Evolutionary conservation across 306 rosid genomes (phyloP).

Genomic region (Lablab purpureus): DNA sequence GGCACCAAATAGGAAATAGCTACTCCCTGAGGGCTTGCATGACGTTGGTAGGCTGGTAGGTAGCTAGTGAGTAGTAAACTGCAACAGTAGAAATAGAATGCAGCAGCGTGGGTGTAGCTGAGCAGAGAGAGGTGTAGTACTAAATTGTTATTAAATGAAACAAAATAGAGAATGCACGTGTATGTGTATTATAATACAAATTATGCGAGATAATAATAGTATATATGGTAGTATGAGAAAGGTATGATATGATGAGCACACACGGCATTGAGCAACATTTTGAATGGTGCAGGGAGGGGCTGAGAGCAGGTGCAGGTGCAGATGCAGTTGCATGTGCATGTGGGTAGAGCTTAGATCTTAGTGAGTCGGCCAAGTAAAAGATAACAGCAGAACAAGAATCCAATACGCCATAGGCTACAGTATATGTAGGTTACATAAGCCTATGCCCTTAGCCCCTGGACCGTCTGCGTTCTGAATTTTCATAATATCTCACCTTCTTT

Average conservation of each 20-base stretch:
- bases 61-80: not conserved
- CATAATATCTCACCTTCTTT: not conserved
- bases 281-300: conserved; percentile 26
- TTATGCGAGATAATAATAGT: not conserved
- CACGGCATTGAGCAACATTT: conserved; percentile 16
- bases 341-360: conserved; percentile 37
- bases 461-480: not conserved
- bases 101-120: conserved; percentile 13
- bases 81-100: conserved; percentile 7
- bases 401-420: conserved; percentile 41
- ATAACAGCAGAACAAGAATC: conserved; percentile 46
- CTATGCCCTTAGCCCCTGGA: conserved; percentile 34
- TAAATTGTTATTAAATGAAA: not conserved
- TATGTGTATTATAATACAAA: not conserved
- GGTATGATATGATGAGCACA: too few relatives aligned
- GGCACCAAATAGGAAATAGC: conserved; percentile 27
- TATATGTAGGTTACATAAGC: conserved; percentile 51
- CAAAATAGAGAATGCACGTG: conserved; percentile 32
- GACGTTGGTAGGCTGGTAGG: not conserved
- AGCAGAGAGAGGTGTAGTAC: conserved; percentile 2
- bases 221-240: too few relatives aligned
- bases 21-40: not conserved
- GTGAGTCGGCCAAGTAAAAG: conserved; percentile 49
- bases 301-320: too few relatives aligned
- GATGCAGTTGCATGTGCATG: not conserved